Base-by-base conservation (phyloP, 2,329 filamentous ascomycete genomes). In the Coniochaeta sp. region DNA sequence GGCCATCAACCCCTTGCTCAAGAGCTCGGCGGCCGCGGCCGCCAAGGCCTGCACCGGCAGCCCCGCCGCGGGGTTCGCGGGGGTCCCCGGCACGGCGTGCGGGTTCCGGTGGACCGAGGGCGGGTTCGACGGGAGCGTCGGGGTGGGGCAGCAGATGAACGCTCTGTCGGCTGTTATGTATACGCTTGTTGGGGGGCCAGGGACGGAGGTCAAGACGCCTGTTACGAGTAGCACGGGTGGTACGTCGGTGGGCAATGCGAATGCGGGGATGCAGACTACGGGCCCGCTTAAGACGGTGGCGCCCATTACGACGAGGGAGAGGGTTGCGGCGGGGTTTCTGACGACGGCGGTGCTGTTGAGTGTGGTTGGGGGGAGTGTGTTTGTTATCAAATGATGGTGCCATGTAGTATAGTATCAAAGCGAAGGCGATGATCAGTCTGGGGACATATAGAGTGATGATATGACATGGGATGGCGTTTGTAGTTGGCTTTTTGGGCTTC, bases 131-230 rank as follows among this genome's bases (percentile, higher is more conserved):
- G 82, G 83, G 26, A 77, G 76, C 1, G 80, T 77, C 7, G 87
- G 87, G 7, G 81, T 89, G 1, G 88, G 88, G 6, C 86, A 89
- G 70, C 86, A 89, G 72, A 90, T 90, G 87, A 56, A 56, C 31
- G 54, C 54, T 6, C 54, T 56, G 14, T 34, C 28, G 22, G 80
- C 83, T 1, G 86, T 83, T 2, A 75, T 90, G 70, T 85, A 89
- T 67, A 78, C 88, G 11, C 80, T 88, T 7, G 78, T 89, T 54
- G 80, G 81, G 40, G 86, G 84, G 4, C 24, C 66, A 77, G 43
- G 43, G 43, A 36, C 47, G 22, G 47, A 38, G 63, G 77, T 7
- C 11, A 60, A 66, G 0, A 69, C 72, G 1, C 79, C 81, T 0
- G 73, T 81, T 44, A 83, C 80, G 4, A 71, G 77, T 28, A 66